Percentiles rank a stretch among this genome's conserved stretches.
These are phyloP conservation scores for Fabrea salina DNA, from an alignment of 169 alveolate genomes.

Conservation along the genomic window DNA sequence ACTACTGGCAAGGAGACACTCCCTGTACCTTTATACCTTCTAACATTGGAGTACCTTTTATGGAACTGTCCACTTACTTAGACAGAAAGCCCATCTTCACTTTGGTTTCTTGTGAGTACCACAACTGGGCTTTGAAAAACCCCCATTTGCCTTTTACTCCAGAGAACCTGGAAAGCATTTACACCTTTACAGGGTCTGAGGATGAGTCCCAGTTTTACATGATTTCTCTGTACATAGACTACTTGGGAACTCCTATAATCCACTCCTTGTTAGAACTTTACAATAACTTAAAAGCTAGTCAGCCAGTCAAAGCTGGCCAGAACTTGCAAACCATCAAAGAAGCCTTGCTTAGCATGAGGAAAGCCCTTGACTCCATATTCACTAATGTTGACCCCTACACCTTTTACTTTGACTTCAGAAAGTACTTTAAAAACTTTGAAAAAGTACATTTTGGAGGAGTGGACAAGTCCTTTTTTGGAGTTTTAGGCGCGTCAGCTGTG, in stretches of 20 bases:
- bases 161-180: background rate
- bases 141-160: background rate
- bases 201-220: slow-evolving; percentile 11
- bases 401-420: background rate
- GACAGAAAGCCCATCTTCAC: background rate
- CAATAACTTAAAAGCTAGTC: background rate
- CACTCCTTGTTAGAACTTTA: background rate
- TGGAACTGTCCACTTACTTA: background rate
- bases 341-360: background rate
- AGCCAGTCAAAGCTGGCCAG: background rate
- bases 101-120: background rate
- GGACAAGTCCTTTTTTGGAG: background rate
- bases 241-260: background rate
- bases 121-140: slow-evolving; percentile 1
- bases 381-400: slow-evolving; percentile 1
- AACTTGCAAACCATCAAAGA: background rate
- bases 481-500: slow-evolving; percentile 1
- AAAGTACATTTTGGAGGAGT: background rate
- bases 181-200: background rate
- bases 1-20: background rate
- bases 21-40: background rate
- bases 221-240: background rate
- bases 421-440: background rate
- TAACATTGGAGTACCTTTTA: background rate
- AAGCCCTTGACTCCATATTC: background rate